Evolutionary conservation across 2,329 filamentous ascomycete genomes (phyloP), one percentile per base, ranked within the genome.

Genomic region (Venturia aucupariae): DNA sequence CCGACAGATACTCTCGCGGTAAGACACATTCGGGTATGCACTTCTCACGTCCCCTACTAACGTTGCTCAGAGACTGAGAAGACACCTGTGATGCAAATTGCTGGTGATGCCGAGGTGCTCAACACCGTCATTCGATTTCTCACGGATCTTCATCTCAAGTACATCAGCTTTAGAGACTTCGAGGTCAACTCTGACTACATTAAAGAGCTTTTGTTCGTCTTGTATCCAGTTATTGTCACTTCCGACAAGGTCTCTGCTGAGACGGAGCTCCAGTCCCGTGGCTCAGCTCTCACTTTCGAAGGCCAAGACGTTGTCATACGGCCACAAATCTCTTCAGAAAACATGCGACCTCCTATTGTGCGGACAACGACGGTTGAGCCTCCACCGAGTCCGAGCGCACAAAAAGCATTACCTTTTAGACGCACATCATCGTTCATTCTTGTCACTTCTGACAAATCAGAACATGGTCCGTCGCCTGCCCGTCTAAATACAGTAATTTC

Each of bases 371-470:
- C 84, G 5, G 81, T 84, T 48, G 79, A 72, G 10, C 70, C 74
- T 7, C 74, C 73, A 38, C 66, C 69, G 19, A 70, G 69, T n/a
- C 72, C 73, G 3, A 71, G 69, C 15, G 63, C 69, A 51, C 72
- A 76, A 46, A 74, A 81, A 66, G 85, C 87, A 0, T 84, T 86
- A 7, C 84, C 86, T 24, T 80, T 95, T 32, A 86, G 88, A 41
- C 86, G 92, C 69, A 88, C 90, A 1, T 97, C 93, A 0, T 97
- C 93, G 0, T 99, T 97, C 73, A 87, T 97, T 38, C 82, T 99
- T 1, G 81, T 99, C 27, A 92, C 90, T 6, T 84, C 90, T 2
- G 85, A 90, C 64, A 84, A 84, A 65, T 15, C 63, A 27, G 48
- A 65, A 13, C 77, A 84, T 61, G 76, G 78, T 1, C 82, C 85